A percentile compares a stretch with the other conserved stretches of the same genome.
Evolutionary conservation across 305 asterid species (phyloP).

Genomic region (Fraxinus paxiana): DNA sequence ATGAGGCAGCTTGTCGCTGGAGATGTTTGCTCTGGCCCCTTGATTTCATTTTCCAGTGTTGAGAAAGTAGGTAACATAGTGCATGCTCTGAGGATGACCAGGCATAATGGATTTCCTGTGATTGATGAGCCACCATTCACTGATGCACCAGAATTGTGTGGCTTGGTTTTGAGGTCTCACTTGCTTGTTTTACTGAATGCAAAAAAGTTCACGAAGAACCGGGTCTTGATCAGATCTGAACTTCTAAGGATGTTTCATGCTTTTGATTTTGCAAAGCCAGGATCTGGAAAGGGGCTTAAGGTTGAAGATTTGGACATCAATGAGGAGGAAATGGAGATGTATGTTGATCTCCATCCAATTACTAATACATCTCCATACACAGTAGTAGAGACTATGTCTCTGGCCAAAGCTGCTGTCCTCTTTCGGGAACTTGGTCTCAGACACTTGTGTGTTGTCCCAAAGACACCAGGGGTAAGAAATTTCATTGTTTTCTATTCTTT

Average conservation of each 20-base stretch:
- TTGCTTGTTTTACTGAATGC: slow-evolving; percentile 68
- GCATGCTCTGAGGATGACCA: slow-evolving; percentile 56
- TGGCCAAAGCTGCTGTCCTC: slow-evolving; percentile 87
- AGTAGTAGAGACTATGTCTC: slow-evolving; percentile 89
- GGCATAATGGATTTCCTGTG: slow-evolving; percentile 88
- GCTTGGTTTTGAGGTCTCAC: slow-evolving; percentile 81
- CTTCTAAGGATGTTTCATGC: slow-evolving; percentile 52
- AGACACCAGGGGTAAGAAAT: slow-evolving; percentile 67
- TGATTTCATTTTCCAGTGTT: slow-evolving; percentile 63
- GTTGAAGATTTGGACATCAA: slow-evolving; percentile 21
- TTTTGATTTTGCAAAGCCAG: slow-evolving; percentile 84
- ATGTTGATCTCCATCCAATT: slow-evolving; percentile 82
- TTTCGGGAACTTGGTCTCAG: slow-evolving; percentile 40
- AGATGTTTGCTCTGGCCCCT: slow-evolving; percentile 91
- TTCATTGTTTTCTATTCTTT: background rate
- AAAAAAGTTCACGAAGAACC: slow-evolving; percentile 58
- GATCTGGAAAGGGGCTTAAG: slow-evolving; percentile 81
- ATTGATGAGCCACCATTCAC: slow-evolving; percentile 82
- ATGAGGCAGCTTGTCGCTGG: slow-evolving; percentile 78
- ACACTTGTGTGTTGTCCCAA: slow-evolving; percentile 71
- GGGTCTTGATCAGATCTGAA: slow-evolving; percentile 45
- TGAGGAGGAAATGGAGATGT: slow-evolving; percentile 84
- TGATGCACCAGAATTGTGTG: slow-evolving; percentile 74
- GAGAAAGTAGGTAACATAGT: slow-evolving; percentile 71
- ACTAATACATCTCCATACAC: slow-evolving; percentile 85